A percentile compares a stretch with the other conserved stretches of the same genome.
These are phyloP conservation scores for Paralagenidium karlingii DNA, from an alignment of 352 stramenopile genomes.

Conservation along the genomic window DNA sequence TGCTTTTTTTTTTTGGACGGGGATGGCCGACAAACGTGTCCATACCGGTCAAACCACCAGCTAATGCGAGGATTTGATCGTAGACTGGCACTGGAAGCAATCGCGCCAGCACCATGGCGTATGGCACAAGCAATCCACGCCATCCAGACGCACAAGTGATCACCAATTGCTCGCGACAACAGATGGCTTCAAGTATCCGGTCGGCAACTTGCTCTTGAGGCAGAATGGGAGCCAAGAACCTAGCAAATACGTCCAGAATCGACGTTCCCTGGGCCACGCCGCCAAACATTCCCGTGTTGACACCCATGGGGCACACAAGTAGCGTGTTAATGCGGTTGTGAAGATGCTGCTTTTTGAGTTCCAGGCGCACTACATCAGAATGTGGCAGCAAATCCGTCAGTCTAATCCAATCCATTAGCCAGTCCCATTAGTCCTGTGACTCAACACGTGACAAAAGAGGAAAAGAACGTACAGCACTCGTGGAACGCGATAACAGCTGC, in stretches of 20 bases:
- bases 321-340: slow-evolving; percentile 54
- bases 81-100: slow-evolving; percentile 40
- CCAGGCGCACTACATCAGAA: slow-evolving; percentile 38
- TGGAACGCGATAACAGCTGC: slow-evolving; percentile 61
- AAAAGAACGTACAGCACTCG: slow-evolving; percentile 31
- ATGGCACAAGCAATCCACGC: slow-evolving; percentile 33
- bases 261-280: slow-evolving; percentile 25
- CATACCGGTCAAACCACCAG: slow-evolving; percentile 57
- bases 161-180: slow-evolving; percentile 32
- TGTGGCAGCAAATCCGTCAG: background rate
- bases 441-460: background rate
- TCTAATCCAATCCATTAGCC: slow-evolving; percentile 1
- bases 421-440: background rate
- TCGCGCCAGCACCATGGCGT: slow-evolving; percentile 25
- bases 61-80: slow-evolving; percentile 35
- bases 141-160: slow-evolving; percentile 54
- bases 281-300: slow-evolving; percentile 71
- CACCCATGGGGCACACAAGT: slow-evolving; percentile 53
- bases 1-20: no score
- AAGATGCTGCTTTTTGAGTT: slow-evolving; percentile 55
- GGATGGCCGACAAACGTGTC: slow-evolving; percentile 48
- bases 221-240: slow-evolving; percentile 34
- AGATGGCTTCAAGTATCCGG: slow-evolving; percentile 41
- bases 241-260: slow-evolving; percentile 21
- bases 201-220: slow-evolving; percentile 28